Base-by-base conservation (phyloP, 139 green algal species). In the Tetraselmis chui region DNA sequence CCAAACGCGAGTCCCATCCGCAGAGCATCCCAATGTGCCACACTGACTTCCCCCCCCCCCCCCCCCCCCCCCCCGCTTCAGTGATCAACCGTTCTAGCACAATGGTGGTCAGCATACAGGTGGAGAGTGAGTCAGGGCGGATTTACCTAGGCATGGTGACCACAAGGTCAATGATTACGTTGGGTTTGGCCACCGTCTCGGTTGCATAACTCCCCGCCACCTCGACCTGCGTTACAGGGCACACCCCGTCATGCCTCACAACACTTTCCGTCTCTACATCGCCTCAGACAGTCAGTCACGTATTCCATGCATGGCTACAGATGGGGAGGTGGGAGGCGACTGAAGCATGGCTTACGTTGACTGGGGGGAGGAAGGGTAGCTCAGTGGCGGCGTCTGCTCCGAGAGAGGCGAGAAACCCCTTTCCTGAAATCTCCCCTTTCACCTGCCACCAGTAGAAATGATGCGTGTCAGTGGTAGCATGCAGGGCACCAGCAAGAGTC, bases 101-200 rank as follows among this genome's bases (percentile, higher is more conserved):
- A n/a, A n/a, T n/a, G n/a, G n/a, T n/a, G n/a, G n/a, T n/a, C n/a
- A n/a, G n/a, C n/a, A n/a, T n/a, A n/a, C n/a, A n/a, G n/a, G n/a
- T n/a, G n/a, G n/a, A n/a, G 45, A 67, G 18, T 67, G 45, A 18
- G 18, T 67, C 18, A 18, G 45, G 45, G 45, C 45, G 45, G 18
- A 67, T 5, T 67, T 18, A 67, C 45, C 45, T 67, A 0, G 93
- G 93, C 26, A 96, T 91, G 29, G 87, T 67, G 25, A 97, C n/a
- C 0, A 89, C 92, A 2, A 97, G 59, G 75, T 94, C 92, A 22
- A 94, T 59, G 30, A 58, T 76, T 0, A 29, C n/a, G 2, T 76
- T 23, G 1, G 85, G 85, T 1, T 32, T 81, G 1, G 82, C 67
- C 0, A 84, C 59, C 0, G 80, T 78, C 0, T 75, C 67, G 30